Evolutionary conservation across 2,329 filamentous ascomycete species (phyloP), one percentile per base, ranked within the genome.

Genomic region (Colletotrichum sp.): DNA sequence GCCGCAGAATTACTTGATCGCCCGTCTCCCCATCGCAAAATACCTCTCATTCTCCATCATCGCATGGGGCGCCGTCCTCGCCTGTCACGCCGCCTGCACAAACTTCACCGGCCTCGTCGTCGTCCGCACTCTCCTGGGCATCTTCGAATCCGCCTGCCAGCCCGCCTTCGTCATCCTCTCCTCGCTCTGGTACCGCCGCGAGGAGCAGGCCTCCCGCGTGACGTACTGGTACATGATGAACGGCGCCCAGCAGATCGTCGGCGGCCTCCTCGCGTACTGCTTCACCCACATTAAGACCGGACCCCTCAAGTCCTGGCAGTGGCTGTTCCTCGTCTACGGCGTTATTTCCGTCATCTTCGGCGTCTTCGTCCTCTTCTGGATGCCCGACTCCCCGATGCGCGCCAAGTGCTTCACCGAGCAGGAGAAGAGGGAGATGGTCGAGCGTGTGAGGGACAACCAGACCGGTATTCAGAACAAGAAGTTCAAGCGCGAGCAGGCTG

Each of bases 211-310:
- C 0, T 83, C 89, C 0, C 90, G 91, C 7, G 92, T 94, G 5
- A 93, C 92, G 0, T 94, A 92, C 82, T 95, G 93, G 93, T 93
- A 94, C 82, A 94, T 94, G 91, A 95, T 94, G 92, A 95, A 95
- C 81, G 93, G 93, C 3, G 89, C 88, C 1, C 93, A 95, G 80
- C 93, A 94, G 80, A 93, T 95, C 67, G 92, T 94, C 9, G 93
- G 93, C 36, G 93, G 93, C 8, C 88, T 95, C 0, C 86, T 95
- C 1, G 93, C 93, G 1, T 94, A 94, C 81, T 93, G 92, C 77
- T 89, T 89, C 78, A 86, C 88, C 4, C 85, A 91, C 5, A 91
- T 92, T 80, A 85, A 84, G 19, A 84, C 79, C 6, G 89, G 90
- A 5, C 85, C 87, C 0, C 86, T 94, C 73, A 88, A 88, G 80